A percentile compares a stretch with the other conserved stretches of the same genome.
These are phyloP conservation scores for Camelina hispida DNA, from an alignment of 345 rosid species.

Conservation along the genomic window DNA sequence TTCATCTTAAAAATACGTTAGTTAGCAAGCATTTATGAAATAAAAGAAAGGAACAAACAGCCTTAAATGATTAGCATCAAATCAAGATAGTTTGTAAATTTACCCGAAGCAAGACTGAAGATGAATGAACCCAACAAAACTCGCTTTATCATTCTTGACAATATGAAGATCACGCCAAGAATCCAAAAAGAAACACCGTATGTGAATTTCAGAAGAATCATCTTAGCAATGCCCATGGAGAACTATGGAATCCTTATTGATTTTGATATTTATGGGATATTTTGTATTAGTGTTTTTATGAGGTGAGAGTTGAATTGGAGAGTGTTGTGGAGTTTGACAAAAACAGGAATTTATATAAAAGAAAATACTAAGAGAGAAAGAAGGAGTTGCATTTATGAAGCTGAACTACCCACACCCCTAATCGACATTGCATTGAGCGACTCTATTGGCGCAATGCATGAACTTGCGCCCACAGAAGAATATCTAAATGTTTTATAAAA, in stretches of 20 bases:
- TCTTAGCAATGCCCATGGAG: slow-evolving; percentile 34
- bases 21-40: slow-evolving; percentile 8
- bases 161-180: slow-evolving; percentile 36
- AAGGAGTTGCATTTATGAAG: slow-evolving; percentile 38
- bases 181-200: slow-evolving; percentile 38
- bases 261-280: neutral
- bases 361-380: neutral
- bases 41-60: neutral
- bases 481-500: neutral
- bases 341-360: slow-evolving; percentile 29
- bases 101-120: slow-evolving; percentile 67
- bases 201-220: slow-evolving; percentile 34
- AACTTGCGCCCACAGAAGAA: slow-evolving; percentile 30
- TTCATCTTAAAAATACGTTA: slow-evolving; percentile 1
- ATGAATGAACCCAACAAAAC: slow-evolving; percentile 53
- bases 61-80: neutral
- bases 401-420: slow-evolving; percentile 34
- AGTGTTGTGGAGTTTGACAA: slow-evolving; percentile 25
- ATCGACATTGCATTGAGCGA: slow-evolving; percentile 34
- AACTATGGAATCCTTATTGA: neutral
- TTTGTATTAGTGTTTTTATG: neutral
- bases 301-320: slow-evolving; percentile 27
- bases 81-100: neutral
- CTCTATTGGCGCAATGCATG: slow-evolving; percentile 41
- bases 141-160: slow-evolving; percentile 39